Evolutionary conservation across 2,329 filamentous ascomycete species (phyloP).

Genomic region (Xylariales sp.): DNA sequence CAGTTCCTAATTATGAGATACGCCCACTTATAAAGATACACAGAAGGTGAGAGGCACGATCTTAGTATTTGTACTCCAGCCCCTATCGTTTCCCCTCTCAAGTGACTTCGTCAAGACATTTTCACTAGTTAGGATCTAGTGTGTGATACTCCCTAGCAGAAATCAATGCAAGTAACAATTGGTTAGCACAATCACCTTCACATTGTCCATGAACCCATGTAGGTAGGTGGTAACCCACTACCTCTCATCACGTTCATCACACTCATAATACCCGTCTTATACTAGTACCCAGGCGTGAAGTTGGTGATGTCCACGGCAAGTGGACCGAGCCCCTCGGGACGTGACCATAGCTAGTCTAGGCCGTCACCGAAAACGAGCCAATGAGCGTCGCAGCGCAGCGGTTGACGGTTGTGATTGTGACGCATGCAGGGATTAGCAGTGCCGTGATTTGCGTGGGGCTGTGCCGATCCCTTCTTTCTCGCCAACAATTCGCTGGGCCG

Average conservation of each 20-base stretch:
- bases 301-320: slow-evolving; percentile 27
- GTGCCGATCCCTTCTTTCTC: slow-evolving; percentile 26
- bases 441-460: slow-evolving; percentile 27
- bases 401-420: slow-evolving; percentile 29
- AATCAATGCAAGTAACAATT: slow-evolving; percentile 4
- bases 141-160: not conserved
- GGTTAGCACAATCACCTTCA: slow-evolving; percentile 13
- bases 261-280: slow-evolving; percentile 23
- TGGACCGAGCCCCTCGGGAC: slow-evolving; percentile 19
- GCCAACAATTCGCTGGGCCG: slow-evolving; percentile 8
- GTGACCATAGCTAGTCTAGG: slow-evolving; percentile 19
- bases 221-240: not conserved
- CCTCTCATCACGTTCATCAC: slow-evolving; percentile 28
- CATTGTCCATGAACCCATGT: slow-evolving; percentile 9
- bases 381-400: slow-evolving; percentile 14
- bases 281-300: slow-evolving; percentile 11
- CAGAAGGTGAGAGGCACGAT: slow-evolving; percentile 9
- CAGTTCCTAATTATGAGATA: not conserved
- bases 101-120: not conserved
- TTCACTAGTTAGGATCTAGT: slow-evolving; percentile 6
- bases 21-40: slow-evolving; percentile 4
- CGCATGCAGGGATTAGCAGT: slow-evolving; percentile 25
- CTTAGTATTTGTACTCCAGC: slow-evolving; percentile 23
- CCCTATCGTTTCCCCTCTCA: not conserved
- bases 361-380: slow-evolving; percentile 26